Evolutionary conservation across 225 moss, liverwort and hornwort species (phyloP).

Genomic region (Neckera pumila): DNA sequence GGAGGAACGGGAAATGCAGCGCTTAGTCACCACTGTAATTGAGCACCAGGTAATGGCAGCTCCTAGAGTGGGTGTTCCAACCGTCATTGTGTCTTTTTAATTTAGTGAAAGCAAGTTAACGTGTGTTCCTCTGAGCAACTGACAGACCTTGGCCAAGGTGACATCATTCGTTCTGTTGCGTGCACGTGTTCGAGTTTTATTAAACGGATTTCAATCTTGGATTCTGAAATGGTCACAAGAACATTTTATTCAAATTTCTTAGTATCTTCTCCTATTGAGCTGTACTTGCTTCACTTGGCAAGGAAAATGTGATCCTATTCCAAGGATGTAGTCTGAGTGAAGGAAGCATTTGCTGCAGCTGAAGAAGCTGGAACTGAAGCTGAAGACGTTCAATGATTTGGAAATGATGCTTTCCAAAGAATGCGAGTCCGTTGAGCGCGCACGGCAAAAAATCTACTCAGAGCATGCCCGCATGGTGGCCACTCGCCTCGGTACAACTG

Average conservation of each 20-base stretch:
- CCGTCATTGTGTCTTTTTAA: neutral
- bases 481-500: slow-evolving; percentile 57
- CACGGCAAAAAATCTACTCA: slow-evolving; percentile 70
- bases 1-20: slow-evolving; percentile 97
- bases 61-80: neutral
- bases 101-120: neutral
- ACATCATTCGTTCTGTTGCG: neutral
- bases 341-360: slow-evolving; percentile 33
- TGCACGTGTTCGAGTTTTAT: neutral
- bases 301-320: neutral
- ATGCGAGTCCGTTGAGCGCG: slow-evolving; percentile 85
- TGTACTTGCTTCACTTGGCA: neutral
- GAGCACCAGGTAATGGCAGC: slow-evolving; percentile 66
- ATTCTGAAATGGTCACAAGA: neutral
- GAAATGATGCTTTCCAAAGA: slow-evolving; percentile 84
- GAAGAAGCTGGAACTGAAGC: slow-evolving; percentile 92
- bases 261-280: neutral
- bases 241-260: neutral
- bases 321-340: neutral
- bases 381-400: slow-evolving; percentile 80
- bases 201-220: neutral
- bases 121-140: neutral
- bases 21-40: slow-evolving; percentile 76
- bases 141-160: neutral
- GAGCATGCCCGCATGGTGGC: slow-evolving; percentile 83